Evolutionary conservation across 2,329 filamentous ascomycete genomes (phyloP).

Genomic region (Sporothrix phasma): DNA sequence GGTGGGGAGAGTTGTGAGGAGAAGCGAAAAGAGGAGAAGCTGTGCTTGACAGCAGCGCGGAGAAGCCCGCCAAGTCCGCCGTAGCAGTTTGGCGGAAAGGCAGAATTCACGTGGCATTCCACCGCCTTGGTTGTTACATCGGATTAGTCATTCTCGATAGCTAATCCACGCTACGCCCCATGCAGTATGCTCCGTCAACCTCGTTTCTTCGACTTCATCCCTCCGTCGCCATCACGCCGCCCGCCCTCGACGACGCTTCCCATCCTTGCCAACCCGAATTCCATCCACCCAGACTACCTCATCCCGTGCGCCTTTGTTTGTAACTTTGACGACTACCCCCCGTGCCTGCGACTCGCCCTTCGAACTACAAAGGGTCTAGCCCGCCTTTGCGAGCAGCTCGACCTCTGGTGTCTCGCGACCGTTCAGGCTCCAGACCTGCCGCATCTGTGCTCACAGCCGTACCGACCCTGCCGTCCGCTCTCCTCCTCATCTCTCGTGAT

Average conservation of each 20-base stretch:
- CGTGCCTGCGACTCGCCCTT: neutral
- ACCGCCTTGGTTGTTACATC: neutral
- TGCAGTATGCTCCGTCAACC: neutral
- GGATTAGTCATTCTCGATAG: neutral
- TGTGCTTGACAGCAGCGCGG: neutral
- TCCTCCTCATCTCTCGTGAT: conserved; percentile 1
- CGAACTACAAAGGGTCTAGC: neutral
- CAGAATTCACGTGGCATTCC: neutral
- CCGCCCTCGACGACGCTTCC: neutral
- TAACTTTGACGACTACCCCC: neutral
- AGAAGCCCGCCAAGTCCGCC: too few relatives aligned
- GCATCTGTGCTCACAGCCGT: neutral
- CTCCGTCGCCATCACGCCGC: neutral
- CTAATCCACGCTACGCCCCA: neutral
- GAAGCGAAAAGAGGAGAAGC: neutral
- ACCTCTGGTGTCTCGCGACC: neutral
- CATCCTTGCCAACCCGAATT: neutral
- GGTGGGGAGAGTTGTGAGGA: neutral
- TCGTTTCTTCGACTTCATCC: neutral
- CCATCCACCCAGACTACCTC: neutral
- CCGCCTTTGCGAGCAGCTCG: neutral
- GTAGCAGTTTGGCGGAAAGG: neutral
- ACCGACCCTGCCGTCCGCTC: neutral
- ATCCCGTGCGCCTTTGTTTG: neutral
- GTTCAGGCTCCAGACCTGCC: neutral